These are phyloP conservation scores for Arthrobotrys sphaeroides DNA, from an alignment of 2,329 filamentous ascomycete species.

Conservation along the genomic window DNA sequence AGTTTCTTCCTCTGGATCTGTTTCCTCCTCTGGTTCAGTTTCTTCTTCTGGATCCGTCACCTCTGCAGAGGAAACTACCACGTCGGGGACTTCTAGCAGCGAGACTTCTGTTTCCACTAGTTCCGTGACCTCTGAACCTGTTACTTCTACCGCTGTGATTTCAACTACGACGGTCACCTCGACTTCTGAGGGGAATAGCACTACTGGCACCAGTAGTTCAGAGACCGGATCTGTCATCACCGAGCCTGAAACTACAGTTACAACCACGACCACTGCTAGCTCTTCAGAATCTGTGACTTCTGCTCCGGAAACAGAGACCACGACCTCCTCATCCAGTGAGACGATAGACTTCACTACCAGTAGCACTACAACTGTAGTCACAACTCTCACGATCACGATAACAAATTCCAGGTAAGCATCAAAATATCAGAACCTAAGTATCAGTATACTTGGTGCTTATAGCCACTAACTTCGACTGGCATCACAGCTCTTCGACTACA, in stretches of 20 bases:
- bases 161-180: neutral
- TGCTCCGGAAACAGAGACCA: slow-evolving; percentile 4
- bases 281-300: slow-evolving; percentile 3
- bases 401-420: slow-evolving; percentile 31
- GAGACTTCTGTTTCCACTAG: neutral
- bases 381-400: slow-evolving; percentile 35
- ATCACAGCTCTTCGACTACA: neutral
- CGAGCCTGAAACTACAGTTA: neutral
- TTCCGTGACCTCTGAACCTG: no score
- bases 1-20: slow-evolving; percentile 13
- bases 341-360: neutral
- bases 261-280: neutral
- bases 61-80: slow-evolving; percentile 3
- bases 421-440: neutral
- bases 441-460: neutral
- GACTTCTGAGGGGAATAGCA: neutral
- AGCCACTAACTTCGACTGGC: neutral
- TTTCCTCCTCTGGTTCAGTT: slow-evolving; percentile 6
- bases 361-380: slow-evolving; percentile 24
- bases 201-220: neutral
- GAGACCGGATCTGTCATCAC: neutral
- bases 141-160: slow-evolving; percentile 1
- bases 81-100: neutral
- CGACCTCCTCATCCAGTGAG: neutral
- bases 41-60: slow-evolving; percentile 20